phyloP scores from a whole-genome alignment of 2,329 filamentous ascomycete species.

The Calonectria naviculata region DNA sequence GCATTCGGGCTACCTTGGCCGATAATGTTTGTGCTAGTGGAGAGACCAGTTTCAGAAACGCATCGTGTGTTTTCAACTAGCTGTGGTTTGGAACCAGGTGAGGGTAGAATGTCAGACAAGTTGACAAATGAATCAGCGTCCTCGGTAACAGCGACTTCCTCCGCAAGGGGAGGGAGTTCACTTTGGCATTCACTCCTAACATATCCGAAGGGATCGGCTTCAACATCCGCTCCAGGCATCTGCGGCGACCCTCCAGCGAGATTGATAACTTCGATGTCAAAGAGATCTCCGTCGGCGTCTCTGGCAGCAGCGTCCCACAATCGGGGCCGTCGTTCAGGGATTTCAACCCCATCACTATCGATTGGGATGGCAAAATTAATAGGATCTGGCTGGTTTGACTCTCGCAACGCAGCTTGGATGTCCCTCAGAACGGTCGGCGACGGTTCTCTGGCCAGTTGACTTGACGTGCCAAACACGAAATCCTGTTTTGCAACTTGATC shows the following conservation, averaged over 20 bases:
- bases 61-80: conserved; percentile 18
- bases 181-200: conserved; percentile 13
- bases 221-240: conserved; percentile 31
- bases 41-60: conserved; percentile 36
- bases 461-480: conserved; percentile 87
- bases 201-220: conserved; percentile 55
- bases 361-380: conserved; percentile 53
- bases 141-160: conserved; percentile 5
- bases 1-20: neutral
- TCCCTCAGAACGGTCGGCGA: conserved; percentile 74
- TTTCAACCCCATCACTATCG: conserved; percentile 52
- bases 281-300: conserved; percentile 71
- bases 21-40: conserved; percentile 25
- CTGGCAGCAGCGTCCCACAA: conserved; percentile 80
- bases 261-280: conserved; percentile 72
- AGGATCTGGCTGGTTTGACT: conserved; percentile 61
- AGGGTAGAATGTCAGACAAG: conserved; percentile 38
- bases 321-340: conserved; percentile 47
- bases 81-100: conserved; percentile 7
- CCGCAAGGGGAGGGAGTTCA: neutral
- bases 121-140: conserved; percentile 34
- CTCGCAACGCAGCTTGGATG: conserved; percentile 69
- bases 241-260: conserved; percentile 57
- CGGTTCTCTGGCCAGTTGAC: conserved; percentile 80
- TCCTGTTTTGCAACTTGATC: conserved; percentile 76